phyloP scores from a whole-genome alignment of 2,329 filamentous ascomycete species.

The Knoxdaviesia capensis region DNA sequence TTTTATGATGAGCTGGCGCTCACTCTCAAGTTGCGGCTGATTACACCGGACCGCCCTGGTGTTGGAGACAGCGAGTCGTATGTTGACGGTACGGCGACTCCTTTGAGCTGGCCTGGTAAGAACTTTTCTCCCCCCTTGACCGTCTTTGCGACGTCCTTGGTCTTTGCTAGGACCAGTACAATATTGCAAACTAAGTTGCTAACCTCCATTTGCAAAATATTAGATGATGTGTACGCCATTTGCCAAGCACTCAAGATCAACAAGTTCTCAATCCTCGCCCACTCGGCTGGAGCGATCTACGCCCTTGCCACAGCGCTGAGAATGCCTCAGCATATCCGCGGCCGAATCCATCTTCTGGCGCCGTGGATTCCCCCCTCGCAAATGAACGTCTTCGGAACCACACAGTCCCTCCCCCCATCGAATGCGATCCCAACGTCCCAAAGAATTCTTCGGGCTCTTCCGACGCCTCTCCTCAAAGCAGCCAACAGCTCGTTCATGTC shows the following conservation, averaged over 20 bases:
- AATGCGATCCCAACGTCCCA: slow-evolving; percentile 84
- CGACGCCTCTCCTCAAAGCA: slow-evolving; percentile 76
- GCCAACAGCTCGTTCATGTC: slow-evolving; percentile 94
- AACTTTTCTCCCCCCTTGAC: slow-evolving; percentile 3
- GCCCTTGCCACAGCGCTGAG: slow-evolving; percentile 84
- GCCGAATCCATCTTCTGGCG: slow-evolving; percentile 80
- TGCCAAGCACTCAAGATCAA: slow-evolving; percentile 83
- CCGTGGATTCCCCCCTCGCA: slow-evolving; percentile 96
- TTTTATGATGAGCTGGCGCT: slow-evolving; percentile 93
- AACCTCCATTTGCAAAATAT: background rate
- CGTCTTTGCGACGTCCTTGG: background rate
- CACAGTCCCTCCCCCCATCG: slow-evolving; percentile 55
- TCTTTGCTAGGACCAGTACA: background rate
- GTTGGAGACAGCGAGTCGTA: slow-evolving; percentile 84
- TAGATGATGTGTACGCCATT: slow-evolving; percentile 74
- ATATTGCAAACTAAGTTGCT: background rate
- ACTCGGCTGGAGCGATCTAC: slow-evolving; percentile 96
- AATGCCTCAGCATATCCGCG: slow-evolving; percentile 89
- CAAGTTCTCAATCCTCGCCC: slow-evolving; percentile 88
- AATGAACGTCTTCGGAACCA: slow-evolving; percentile 57
- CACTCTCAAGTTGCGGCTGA: slow-evolving; percentile 71
- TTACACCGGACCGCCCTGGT: slow-evolving; percentile 84
- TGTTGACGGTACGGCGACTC: slow-evolving; percentile 61
- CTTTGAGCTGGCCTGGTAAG: slow-evolving; percentile 83
- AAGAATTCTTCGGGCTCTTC: slow-evolving; percentile 71